Conservation (phyloP, 2,329 filamentous ascomycete genomes). For the Metarhizium humberi region DNA sequence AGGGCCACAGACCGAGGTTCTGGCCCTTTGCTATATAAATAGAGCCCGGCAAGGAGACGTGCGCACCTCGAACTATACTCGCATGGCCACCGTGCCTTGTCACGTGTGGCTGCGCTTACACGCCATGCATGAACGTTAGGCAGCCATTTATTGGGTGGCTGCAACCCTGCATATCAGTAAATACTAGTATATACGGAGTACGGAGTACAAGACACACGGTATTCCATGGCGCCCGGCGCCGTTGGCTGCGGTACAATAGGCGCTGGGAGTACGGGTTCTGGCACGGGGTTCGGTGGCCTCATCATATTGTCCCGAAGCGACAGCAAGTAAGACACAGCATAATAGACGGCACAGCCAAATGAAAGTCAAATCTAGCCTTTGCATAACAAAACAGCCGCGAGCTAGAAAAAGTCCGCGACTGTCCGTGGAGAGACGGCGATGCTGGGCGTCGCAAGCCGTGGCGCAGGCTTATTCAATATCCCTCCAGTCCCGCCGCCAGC, state of each 20-base stretch:
- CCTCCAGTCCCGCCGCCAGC: neutral
- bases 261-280: no score
- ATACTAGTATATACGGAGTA: no score
- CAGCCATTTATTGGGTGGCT: neutral
- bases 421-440: neutral
- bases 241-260: neutral
- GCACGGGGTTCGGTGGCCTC: no score
- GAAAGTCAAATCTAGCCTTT: no score
- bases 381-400: no score
- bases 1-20: neutral
- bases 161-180: neutral
- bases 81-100: neutral
- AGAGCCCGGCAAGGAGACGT: no score
- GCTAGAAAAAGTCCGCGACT: neutral
- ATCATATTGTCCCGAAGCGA: no score
- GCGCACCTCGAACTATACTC: no score
- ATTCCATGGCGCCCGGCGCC: neutral
- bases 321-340: no score
- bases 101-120: neutral
- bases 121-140: neutral
- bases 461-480: neutral
- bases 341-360: no score
- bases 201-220: no score
- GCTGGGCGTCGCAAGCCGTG: neutral
- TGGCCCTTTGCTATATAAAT: neutral